Evolutionary conservation across 306 rosid species (phyloP), one percentile per base, ranked within the genome.

Genomic region (Sicyos baderoa): DNA sequence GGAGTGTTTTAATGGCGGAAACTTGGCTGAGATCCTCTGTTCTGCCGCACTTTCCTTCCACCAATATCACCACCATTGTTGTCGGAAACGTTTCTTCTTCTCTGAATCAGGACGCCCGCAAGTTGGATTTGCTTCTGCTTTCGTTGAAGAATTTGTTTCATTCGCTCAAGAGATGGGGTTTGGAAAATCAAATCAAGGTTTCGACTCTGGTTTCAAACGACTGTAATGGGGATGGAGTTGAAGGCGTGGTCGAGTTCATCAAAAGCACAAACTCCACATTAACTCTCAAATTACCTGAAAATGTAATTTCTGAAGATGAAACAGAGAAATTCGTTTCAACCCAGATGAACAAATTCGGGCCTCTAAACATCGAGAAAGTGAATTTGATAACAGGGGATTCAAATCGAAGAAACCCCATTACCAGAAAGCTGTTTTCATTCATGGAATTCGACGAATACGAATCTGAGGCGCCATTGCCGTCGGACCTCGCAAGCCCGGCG

Each of bases 121-220:
- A 79, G 25, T 76, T 78, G 12, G 21, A 17, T 54, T 14, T 79
- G 54, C 75, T 84, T 64, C 67, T 87, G 3, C 80, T 82, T 15
- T 82, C 91, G 55, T 27, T 89, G 59, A 87, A 80, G 83, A 92
- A 92, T 77, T 57, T 92, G 19, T 74, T 84, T 60, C 83, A 87
- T 59, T 89, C 96, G 5, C 86, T 92, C 1, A 86, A 44, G 9
- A 83, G 97, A 74, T 92, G 97, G 97, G 95, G 88, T 75, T 86
- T 91, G 80, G 90, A 89, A 81, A 76, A 82, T 54, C 80, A 82
- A 3, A 87, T 89, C 35, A 86, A 84, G 75, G 82, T 91, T 77
- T 86, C 96, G 2, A 72, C 81, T 25, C 29, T 25, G 29, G 1
- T 25, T 25, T 3, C 3, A 3, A 25, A 25, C 29, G 29, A 25